Conservation (phyloP, 768 basidiomycete species). For the Terana coerulea region DNA sequence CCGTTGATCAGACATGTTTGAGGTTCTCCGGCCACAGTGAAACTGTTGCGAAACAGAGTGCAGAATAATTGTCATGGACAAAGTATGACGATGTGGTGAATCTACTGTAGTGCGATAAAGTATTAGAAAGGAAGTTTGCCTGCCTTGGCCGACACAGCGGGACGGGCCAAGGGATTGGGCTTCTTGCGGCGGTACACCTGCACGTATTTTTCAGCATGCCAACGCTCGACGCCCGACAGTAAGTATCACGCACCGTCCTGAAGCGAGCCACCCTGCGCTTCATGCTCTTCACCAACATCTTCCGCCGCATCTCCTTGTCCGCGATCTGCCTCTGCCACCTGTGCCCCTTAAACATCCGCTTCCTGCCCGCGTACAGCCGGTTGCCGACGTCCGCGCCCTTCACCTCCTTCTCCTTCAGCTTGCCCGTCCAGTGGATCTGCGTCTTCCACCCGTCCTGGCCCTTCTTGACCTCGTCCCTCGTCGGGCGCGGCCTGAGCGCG, state of each 20-base stretch:
- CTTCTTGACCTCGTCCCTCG: background rate
- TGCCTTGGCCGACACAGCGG: slow-evolving; percentile 5
- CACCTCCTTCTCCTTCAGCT: slow-evolving; percentile 26
- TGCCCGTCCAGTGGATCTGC: slow-evolving; percentile 22
- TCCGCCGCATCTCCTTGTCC: slow-evolving; percentile 43
- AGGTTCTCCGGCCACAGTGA: too few species aligned
- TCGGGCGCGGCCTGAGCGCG: background rate
- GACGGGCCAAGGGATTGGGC: slow-evolving; percentile 10
- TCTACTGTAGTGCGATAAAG: too few species aligned
- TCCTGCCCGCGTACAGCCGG: slow-evolving; percentile 70
- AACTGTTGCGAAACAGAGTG: too few species aligned
- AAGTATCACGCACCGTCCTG: slow-evolving; percentile 45
- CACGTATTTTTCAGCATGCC: background rate
- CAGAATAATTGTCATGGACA: too few species aligned
- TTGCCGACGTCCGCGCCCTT: slow-evolving; percentile 53
- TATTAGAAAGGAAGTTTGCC: slow-evolving; percentile 15
- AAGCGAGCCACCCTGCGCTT: slow-evolving; percentile 57
- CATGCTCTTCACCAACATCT: slow-evolving; percentile 68
- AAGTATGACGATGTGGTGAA: too few species aligned
- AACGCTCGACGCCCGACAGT: background rate
- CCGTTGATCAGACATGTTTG: too few species aligned
- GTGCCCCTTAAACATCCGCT: slow-evolving; percentile 93
- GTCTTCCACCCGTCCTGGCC: background rate
- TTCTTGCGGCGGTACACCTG: slow-evolving; percentile 13
- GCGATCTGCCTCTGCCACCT: slow-evolving; percentile 68